phyloP scores from a whole-genome alignment of 345 rosid genomes.

The Linum tenue region DNA sequence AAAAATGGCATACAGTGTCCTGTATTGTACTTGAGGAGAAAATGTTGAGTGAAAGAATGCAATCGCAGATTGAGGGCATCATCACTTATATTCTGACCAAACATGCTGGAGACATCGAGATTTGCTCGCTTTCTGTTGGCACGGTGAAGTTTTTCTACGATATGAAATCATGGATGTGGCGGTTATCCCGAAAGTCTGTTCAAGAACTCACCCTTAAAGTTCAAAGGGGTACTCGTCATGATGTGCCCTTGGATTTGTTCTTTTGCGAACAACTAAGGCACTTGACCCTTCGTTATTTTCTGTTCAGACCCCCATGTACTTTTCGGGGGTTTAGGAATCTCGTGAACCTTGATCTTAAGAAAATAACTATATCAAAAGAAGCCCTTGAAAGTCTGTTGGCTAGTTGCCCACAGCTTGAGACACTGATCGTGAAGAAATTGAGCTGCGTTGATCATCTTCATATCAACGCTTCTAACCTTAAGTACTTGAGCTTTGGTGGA shows the following conservation, averaged over 20 bases:
- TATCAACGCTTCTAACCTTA: neutral
- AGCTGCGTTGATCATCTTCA: slow-evolving; percentile 6
- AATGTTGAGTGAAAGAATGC: neutral
- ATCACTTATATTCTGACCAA: neutral
- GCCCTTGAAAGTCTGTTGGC: neutral
- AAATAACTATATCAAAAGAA: neutral
- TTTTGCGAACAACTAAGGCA: neutral
- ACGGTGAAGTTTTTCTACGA: neutral
- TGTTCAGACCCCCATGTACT: neutral
- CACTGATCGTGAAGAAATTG: neutral
- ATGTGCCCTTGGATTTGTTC: neutral
- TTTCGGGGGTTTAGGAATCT: neutral
- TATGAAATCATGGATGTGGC: slow-evolving; percentile 3
- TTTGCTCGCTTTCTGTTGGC: neutral
- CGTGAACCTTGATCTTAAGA: neutral
- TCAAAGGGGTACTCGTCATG: neutral
- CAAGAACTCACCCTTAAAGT: neutral
- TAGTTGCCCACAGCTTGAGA: neutral
- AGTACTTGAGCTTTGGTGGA: slow-evolving; percentile 4
- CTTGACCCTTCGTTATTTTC: neutral
- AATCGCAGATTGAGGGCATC: neutral
- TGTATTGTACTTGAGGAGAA: neutral
- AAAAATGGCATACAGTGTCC: neutral
- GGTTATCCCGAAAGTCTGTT: neutral
- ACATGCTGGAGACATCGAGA: neutral